Conservation (phyloP, 225 moss, liverwort and hornwort genomes). For the Antitrichia curtipendula region DNA sequence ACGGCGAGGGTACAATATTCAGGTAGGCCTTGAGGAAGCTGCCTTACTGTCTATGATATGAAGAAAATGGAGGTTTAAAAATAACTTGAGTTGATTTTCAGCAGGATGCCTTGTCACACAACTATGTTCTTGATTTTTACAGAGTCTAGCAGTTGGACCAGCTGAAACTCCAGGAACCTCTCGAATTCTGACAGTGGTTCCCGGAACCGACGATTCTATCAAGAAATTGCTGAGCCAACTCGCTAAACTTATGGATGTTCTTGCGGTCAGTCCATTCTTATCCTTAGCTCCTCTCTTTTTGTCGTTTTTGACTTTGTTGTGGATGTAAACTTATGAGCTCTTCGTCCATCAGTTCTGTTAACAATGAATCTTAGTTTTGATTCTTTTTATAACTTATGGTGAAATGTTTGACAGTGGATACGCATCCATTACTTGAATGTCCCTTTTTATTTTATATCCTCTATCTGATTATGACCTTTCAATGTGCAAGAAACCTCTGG, state of each 20-base stretch:
- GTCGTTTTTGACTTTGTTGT: background rate
- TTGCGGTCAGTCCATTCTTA: slow-evolving; percentile 37
- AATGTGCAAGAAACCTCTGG: background rate
- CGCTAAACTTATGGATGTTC: slow-evolving; percentile 74
- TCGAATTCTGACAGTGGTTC: slow-evolving; percentile 86
- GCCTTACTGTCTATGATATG: background rate
- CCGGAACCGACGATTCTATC: slow-evolving; percentile 85
- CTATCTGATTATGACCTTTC: background rate
- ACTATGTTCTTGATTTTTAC: background rate
- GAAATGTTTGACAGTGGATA: background rate
- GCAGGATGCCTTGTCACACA: background rate
- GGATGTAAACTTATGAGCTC: background rate
- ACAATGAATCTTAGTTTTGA: background rate
- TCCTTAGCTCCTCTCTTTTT: background rate
- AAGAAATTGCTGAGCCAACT: slow-evolving; percentile 79
- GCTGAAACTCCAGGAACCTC: slow-evolving; percentile 64
- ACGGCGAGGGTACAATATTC: slow-evolving; percentile 80
- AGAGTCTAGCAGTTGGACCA: slow-evolving; percentile 91
- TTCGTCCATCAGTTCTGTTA: background rate
- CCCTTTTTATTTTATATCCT: background rate
- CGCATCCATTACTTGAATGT: background rate
- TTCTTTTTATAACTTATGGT: background rate
- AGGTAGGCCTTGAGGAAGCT: slow-evolving; percentile 24
- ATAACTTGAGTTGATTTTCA: background rate
- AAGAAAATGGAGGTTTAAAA: background rate